A percentile compares a stretch with the other conserved stretches of the same genome.
phyloP scores from a whole-genome alignment of 2,329 filamentous ascomycete genomes.

The Xylariales sp. region DNA sequence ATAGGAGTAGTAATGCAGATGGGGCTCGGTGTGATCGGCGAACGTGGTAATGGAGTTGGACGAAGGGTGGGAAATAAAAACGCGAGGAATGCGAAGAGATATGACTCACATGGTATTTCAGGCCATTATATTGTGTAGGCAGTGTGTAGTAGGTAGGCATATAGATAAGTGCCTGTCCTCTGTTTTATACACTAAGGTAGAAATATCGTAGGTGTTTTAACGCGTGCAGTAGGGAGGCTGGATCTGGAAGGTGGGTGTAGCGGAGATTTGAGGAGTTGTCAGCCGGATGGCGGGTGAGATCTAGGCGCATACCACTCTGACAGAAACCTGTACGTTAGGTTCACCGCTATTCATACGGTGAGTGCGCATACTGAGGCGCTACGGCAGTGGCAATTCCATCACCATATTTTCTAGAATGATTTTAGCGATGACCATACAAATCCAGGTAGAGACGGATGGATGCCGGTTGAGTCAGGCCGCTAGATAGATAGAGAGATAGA shows the following conservation, averaged over 20 bases:
- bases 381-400: background rate
- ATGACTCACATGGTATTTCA: slow-evolving; percentile 8
- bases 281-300: slow-evolving; percentile 19
- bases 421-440: no score
- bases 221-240: slow-evolving; percentile 8
- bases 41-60: background rate
- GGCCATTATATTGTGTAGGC: no score
- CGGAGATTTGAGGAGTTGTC: slow-evolving; percentile 17
- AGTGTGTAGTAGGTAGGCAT: no score
- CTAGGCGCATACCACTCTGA: slow-evolving; percentile 14
- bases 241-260: slow-evolving; percentile 30
- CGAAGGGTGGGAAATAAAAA: background rate
- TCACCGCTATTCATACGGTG: slow-evolving; percentile 31
- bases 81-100: background rate
- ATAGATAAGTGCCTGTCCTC: no score
- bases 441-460: no score
- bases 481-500: no score
- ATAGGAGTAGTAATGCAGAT: background rate
- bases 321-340: slow-evolving; percentile 8
- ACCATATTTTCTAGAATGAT: background rate
- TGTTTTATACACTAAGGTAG: background rate
- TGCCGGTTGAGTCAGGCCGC: no score
- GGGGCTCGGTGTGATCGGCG: background rate
- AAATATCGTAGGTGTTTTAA: background rate
- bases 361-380: background rate